Evolutionary conservation across 2,329 filamentous ascomycete species (phyloP).

Genomic region (Huntiella omanensis): DNA sequence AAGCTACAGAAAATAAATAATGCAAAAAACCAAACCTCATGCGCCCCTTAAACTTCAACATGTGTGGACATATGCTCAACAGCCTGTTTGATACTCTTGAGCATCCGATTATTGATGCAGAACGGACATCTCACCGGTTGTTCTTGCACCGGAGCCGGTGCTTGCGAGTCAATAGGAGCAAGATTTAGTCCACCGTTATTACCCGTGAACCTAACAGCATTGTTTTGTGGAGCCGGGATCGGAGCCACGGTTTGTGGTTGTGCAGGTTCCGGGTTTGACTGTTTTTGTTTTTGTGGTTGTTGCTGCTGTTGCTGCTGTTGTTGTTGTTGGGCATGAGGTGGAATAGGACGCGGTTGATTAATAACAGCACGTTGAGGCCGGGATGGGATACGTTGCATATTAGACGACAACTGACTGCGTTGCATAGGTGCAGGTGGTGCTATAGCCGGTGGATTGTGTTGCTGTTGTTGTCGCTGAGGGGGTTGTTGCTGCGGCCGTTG

Average conservation of each 20-base stretch:
- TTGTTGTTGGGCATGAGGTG: background rate
- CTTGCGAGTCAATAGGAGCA: constrained; percentile 34
- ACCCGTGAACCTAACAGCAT: constrained; percentile 1
- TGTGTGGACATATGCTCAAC: constrained; percentile 45
- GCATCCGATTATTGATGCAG: constrained; percentile 42
- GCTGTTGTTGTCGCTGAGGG: background rate
- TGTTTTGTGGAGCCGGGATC: constrained; percentile 11
- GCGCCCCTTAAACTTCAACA: constrained; percentile 29
- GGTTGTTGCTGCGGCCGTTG: background rate
- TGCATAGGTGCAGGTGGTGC: too few species aligned
- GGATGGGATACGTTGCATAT: too few species aligned
- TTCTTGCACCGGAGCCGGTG: constrained; percentile 26
- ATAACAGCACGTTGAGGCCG: too few species aligned
- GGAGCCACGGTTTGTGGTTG: background rate
- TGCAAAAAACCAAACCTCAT: background rate
- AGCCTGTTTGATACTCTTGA: constrained; percentile 40
- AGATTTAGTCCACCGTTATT: constrained; percentile 23
- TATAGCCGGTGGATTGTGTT: background rate
- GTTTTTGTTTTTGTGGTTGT: background rate
- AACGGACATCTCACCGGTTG: constrained; percentile 38
- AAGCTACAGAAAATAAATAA: background rate
- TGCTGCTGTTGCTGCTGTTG: background rate
- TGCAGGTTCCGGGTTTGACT: background rate
- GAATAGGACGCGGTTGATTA: too few species aligned
- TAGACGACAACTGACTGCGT: too few species aligned